Conservation (phyloP, 345 rosid genomes). For the Eucalyptus sp. region DNA sequence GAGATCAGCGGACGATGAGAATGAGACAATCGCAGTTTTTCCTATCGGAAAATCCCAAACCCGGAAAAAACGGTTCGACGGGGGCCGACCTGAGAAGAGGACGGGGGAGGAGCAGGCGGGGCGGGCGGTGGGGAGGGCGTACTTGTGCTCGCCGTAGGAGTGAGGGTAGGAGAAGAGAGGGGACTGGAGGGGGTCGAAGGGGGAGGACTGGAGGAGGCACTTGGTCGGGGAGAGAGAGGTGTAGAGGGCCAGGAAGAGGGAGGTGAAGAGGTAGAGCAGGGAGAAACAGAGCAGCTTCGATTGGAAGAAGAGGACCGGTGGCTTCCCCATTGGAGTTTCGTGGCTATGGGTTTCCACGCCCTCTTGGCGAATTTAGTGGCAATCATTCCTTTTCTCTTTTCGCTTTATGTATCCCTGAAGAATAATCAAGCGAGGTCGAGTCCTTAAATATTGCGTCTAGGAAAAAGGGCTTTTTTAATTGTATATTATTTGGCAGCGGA, state of each 20-base stretch:
- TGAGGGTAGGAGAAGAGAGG: conserved; percentile 68
- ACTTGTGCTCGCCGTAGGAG: conserved; percentile 80
- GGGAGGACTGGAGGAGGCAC: conserved; percentile 68
- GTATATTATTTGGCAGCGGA: neutral
- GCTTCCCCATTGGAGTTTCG: neutral
- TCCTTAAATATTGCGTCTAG: neutral
- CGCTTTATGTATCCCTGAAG: neutral
- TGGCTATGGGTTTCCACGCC: neutral
- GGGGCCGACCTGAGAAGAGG: conserved; percentile 41
- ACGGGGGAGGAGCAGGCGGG: conserved; percentile 60
- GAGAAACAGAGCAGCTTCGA: conserved; percentile 81
- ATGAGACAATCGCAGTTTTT: neutral
- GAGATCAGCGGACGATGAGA: neutral
- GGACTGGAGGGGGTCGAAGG: conserved; percentile 53
- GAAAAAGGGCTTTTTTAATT: neutral
- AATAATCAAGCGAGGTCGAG: neutral
- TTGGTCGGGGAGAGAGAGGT: conserved; percentile 27
- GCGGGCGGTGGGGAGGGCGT: conserved; percentile 63
- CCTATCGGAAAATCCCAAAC: neutral
- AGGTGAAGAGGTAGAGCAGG: conserved; percentile 48
- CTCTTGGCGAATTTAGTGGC: neutral
- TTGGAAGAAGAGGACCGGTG: conserved; percentile 44
- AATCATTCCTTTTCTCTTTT: neutral
- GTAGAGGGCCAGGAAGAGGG: conserved; percentile 45
- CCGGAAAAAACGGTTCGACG: too few species aligned